Base-by-base conservation (phyloP, 164 flowering plant species). In the Vitis cinerea region DNA sequence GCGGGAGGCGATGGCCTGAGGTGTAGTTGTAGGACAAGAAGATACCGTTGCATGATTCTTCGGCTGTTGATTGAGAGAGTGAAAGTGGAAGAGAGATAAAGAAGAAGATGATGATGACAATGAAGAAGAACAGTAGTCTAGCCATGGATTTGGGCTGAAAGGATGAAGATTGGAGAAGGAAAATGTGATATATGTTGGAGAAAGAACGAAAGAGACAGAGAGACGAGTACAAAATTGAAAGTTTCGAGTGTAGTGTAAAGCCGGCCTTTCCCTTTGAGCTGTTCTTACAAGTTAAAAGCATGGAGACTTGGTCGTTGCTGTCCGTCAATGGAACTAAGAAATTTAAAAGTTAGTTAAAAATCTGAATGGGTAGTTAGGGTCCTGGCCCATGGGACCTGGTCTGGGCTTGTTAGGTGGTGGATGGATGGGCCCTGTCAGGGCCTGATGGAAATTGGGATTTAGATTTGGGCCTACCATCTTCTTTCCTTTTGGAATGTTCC, bases 41-140 rank as follows among this genome's bases (percentile, higher is more conserved):
- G n/a, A 87, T 61, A 2, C 85, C 91, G 68, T 83, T 81, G 76
- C 91, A 87, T 50, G 58, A 17, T 50, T 44, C 53, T 52, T 57
- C 8, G 56, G 64, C 30, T 5, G 56, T 58, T 2, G 59, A 4
- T 49, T 44, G 52, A 0, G 66, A 63, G 53, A 63, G 5, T 47
- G 66, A 63, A 44, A 17, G 13, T 17, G 47, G 50, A 23, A 49
- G 10, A 37, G 66, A 15, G 8, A 47, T 17, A 1, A 48, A 15
- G 66, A 49, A 9, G 4, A 51, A 15, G 66, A 47, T 7, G 16
- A 44, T 16, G 50, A 37, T 3, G 17, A 44, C 4, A 12, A 60
- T 53, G 56, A 37, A 37, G 44, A 37, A 6, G 44, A 37, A 37
- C 44, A 37, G 44, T 37, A 37, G 44, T 37, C 0, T 37, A 37